A percentile compares a stretch with the other conserved stretches of the same genome.
Conservation (phyloP, 345 rosid genomes). For the Citrus australasica region DNA sequence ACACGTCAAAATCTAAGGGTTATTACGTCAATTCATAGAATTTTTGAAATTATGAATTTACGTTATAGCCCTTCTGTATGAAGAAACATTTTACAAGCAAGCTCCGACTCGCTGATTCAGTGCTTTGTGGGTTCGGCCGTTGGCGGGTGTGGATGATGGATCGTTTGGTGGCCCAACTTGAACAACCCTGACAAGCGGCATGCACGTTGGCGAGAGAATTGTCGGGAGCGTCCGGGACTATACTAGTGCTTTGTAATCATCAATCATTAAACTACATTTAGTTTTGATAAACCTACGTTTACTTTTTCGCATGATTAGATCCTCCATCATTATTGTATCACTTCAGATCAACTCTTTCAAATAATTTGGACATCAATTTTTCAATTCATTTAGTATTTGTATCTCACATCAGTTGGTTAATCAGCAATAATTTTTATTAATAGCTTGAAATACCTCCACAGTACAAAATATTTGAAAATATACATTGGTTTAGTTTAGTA, state of each 20-base stretch:
- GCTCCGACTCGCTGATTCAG: background rate
- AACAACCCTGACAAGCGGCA: slow-evolving; percentile 7
- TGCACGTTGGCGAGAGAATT: background rate
- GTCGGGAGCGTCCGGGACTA: background rate
- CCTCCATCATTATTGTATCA: too few species aligned
- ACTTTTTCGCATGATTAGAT: too few species aligned
- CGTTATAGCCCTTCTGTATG: background rate
- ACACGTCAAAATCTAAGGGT: background rate
- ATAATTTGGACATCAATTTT: too few species aligned
- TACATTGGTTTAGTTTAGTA: too few species aligned
- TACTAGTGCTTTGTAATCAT: too few species aligned
- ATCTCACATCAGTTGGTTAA: too few species aligned
- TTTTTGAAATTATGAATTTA: background rate
- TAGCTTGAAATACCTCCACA: too few species aligned
- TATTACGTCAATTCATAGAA: background rate
- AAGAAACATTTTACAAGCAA: background rate
- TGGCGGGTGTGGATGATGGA: background rate
- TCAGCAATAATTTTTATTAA: too few species aligned
- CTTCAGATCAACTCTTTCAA: too few species aligned
- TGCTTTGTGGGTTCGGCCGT: too few species aligned
- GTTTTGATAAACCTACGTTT: background rate
- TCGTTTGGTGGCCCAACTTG: slow-evolving; percentile 11
- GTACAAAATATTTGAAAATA: too few species aligned
- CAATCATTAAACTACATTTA: background rate
- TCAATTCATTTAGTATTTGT: too few species aligned